Base-by-base conservation (phyloP, 139 green algal genomes). In the Micractinium conductrix region DNA sequence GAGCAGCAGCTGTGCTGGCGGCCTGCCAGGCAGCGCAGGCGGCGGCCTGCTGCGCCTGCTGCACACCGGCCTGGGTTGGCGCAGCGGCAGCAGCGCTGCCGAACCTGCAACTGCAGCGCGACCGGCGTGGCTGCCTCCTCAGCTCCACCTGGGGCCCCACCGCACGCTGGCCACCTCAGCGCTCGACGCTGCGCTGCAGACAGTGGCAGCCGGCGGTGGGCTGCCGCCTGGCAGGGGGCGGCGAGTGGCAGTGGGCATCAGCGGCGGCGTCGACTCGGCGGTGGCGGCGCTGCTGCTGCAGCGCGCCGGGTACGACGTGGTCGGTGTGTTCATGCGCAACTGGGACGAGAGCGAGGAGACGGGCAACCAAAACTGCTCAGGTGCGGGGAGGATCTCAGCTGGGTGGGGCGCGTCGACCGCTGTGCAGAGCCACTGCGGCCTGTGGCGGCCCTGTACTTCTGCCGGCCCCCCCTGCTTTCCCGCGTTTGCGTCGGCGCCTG, bases 251-350 rank as follows among this genome's bases (percentile, higher is more conserved):
- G 93, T 97, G 26, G 95, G 87, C 4, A 63, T 98, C 38, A 96
- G 91, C 17, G 95, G 95, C 7, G 95, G 95, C 28, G 95, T 98
- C 22, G 95, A 98, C 87, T 97, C 93, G 28, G 90, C 93, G 6
- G 89, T 97, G 38, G 92, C 93, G 35, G 92, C 93, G 12, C 78
- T 93, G 62, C 84, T 95, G 60, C 81, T 96, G 67, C 81, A 94
- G 80, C 73, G 53, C 38, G 62, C 70, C 80, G 94, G 78, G 33
- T 53, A 89, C 78, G 76, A 93, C 2, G 87, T 97, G 74, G 84
- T 93, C 58, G 92, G 91, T 22, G 78, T 96, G 38, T 94, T 93
- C 91, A 96, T 96, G 94, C 89, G 90, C 83, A 97, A 95, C 83
- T 98, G 95, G 95, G 95, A 97, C 70, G 89, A 91, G 63, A 71